A percentile compares a stretch with the other conserved stretches of the same genome.
Conservation (phyloP, 192 early-diverging fungal genomes). For the Backusella liffmaniae region DNA sequence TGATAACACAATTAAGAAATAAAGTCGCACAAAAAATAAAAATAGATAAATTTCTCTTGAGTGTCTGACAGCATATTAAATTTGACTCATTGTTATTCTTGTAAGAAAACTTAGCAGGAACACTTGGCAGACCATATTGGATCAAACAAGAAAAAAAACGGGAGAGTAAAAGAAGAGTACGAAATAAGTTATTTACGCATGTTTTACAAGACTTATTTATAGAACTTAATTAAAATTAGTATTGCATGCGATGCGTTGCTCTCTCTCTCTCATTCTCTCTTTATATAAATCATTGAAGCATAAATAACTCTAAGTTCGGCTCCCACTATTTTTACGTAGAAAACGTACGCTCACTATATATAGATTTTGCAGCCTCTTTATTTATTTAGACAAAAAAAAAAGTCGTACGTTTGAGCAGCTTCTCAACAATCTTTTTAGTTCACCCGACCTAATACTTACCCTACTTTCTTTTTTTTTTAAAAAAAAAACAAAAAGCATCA, state of each 20-base stretch:
- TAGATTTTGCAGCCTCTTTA: neutral
- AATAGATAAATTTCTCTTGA: neutral
- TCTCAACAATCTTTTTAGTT: neutral
- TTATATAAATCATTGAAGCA: neutral
- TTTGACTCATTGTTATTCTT: neutral
- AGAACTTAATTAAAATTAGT: neutral
- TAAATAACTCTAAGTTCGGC: neutral
- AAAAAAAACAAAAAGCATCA: neutral
- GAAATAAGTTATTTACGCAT: neutral
- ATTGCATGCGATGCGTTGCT: neutral
- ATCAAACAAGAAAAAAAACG: neutral
- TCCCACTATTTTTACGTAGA: neutral
- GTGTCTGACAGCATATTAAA: slow-evolving; percentile 1
- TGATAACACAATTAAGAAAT: neutral
- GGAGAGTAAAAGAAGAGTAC: neutral
- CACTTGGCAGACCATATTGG: neutral
- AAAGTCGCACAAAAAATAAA: neutral
- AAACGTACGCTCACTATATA: neutral
- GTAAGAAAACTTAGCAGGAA: neutral
- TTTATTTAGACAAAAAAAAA: neutral
- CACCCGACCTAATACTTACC: neutral
- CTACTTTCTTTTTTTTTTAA: neutral
- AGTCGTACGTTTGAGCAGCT: neutral
- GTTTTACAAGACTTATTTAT: neutral
- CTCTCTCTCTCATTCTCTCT: neutral